Percentiles rank a stretch among this genome's conserved stretches.
These are phyloP conservation scores for Fagus crenata DNA, from an alignment of 306 rosid genomes.

Conservation along the genomic window DNA sequence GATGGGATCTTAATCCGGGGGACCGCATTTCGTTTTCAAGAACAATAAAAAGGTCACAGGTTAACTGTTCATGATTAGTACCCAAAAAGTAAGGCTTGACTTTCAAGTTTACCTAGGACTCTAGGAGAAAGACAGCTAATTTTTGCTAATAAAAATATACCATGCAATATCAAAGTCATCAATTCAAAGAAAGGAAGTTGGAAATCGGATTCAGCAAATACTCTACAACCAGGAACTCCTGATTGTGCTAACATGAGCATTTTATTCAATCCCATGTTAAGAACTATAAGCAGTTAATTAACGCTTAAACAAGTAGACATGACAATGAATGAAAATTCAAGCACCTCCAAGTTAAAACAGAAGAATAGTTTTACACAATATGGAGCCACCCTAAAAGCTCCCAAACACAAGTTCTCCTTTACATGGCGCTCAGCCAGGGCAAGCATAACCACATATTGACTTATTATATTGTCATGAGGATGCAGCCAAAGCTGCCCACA, in stretches of 20 bases:
- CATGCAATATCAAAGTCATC: background rate
- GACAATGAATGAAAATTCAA: constrained; percentile 8
- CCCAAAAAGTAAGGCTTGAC: background rate
- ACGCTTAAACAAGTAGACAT: background rate
- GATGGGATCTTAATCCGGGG: background rate
- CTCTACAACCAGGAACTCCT: background rate
- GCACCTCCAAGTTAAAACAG: constrained; percentile 13
- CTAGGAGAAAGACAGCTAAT: background rate
- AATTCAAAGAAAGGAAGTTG: background rate
- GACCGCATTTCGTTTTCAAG: background rate
- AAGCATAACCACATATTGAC: constrained; percentile 36
- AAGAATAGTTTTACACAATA: constrained; percentile 9
- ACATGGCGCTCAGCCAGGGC: constrained; percentile 43
- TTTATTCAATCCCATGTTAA: background rate
- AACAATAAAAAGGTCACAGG: background rate
- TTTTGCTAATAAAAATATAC: background rate
- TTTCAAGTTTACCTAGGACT: background rate
- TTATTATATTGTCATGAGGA: constrained; percentile 40
- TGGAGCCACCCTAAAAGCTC: constrained; percentile 3
- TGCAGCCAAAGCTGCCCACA: constrained; percentile 34
- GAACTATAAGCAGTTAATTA: background rate
- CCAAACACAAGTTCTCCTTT: constrained; percentile 40
- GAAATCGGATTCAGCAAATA: background rate
- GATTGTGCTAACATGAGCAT: background rate
- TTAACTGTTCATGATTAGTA: background rate